These are phyloP conservation scores for Phalaenopsis aphrodite DNA, from an alignment of 106 monocot species.

Conservation along the genomic window DNA sequence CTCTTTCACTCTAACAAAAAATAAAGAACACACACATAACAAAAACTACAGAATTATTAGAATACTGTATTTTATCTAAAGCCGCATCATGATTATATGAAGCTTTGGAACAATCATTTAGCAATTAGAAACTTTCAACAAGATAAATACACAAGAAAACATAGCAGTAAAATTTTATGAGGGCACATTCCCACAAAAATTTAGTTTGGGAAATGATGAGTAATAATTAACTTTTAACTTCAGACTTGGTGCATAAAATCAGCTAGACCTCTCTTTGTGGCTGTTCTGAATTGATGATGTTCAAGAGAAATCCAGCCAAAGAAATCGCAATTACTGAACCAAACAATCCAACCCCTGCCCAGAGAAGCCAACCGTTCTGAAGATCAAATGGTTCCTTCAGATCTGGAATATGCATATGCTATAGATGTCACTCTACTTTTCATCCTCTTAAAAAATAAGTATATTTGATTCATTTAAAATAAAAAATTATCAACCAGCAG, in stretches of 20 bases:
- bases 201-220: neutral
- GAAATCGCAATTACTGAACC: slow-evolving; percentile 51
- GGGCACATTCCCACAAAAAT: neutral
- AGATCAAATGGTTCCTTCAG: slow-evolving; percentile 66
- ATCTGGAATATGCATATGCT: slow-evolving; percentile 35
- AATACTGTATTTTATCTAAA: neutral
- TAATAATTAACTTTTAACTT: neutral
- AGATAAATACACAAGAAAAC: neutral
- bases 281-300: slow-evolving; percentile 48
- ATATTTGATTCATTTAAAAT: neutral
- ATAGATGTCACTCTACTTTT: neutral
- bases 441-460: neutral
- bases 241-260: slow-evolving; percentile 1
- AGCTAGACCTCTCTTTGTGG: slow-evolving; percentile 64
- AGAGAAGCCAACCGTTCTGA: slow-evolving; percentile 77
- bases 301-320: slow-evolving; percentile 47
- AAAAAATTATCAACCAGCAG: neutral
- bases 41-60: neutral
- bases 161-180: neutral
- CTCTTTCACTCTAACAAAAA: neutral
- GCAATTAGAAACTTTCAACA: neutral
- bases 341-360: slow-evolving; percentile 61
- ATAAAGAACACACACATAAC: neutral
- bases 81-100: neutral
- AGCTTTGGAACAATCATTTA: neutral